Evolutionary conservation across 768 basidiomycete genomes (phyloP), one percentile per base, ranked within the genome.

Genomic region (Termitomyces sp.): DNA sequence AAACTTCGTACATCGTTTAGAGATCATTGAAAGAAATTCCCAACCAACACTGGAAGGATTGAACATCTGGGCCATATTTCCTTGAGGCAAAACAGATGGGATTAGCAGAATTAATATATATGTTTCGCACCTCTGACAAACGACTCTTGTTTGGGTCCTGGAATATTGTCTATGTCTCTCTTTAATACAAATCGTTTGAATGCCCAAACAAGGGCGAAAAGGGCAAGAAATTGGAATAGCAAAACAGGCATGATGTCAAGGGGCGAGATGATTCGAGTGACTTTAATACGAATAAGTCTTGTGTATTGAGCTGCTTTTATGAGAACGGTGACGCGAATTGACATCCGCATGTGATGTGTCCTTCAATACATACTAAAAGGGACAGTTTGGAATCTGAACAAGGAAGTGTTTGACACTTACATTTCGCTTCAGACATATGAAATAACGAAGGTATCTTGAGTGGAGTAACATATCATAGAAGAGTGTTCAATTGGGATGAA

Each of bases 131-230:
- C 75, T 53, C 63, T 70, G 32, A 63, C 38, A 32, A 71, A 70
- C 2, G 73, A 73, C 1, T 57, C 49, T 2, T 68, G 59, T 13
- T 59, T 60, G 1, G 74, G 75, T 18, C 75, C 75, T 6, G 72
- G 72, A 38, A 76, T 61, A 49, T 73, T 73, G 45, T 71, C 68
- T 7, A 75, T 59, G 26, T 68, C 66, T 10, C 59, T 64, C 42
- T 64, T 65, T 16, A 56, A 45, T 33, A 65, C 20, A 14, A 61
- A 56, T 14, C 58, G 62, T n/a, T 58, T 58, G 10, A 68, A 38
- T 24, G 46, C 18, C 59, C 57, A 63, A 3, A 61, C 48, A n/a
- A 59, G n/a, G 22, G 48, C 54, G 13, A 45, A 59, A 38, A 66
- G 24, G 44, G 45, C 9, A 22, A 60, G 3, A 4, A 42, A 32